Base-by-base conservation (phyloP, 345 rosid species). In the Melaleuca quinquenervia region DNA sequence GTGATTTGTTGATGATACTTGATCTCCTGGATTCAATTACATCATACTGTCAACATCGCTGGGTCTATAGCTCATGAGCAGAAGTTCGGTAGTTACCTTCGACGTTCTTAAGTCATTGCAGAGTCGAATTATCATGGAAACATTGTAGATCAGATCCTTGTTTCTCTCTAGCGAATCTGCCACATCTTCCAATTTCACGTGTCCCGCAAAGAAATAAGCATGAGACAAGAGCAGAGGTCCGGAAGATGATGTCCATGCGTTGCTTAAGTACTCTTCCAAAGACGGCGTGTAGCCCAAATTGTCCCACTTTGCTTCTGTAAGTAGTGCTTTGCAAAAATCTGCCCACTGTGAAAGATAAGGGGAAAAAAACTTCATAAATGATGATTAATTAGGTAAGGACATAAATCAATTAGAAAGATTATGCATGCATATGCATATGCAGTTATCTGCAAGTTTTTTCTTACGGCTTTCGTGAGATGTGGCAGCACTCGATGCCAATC, bases 261-360 rank as follows among this genome's bases (percentile, higher is more conserved):
- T 92, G 32, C 62, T 85, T 52, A 91, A 11, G 51, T 92, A 93
- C 88, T 91, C 93, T 53, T 90, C 56, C 83, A 93, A 58, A 6
- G 92, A 84, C 29, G 95, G 93, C 3, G 83, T 86, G 22, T 90
- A n/a, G n/a, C n/a, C n/a, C n/a, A n/a, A n/a, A n/a, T n/a, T n/a
- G n/a, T n/a, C n/a, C n/a, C n/a, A n/a, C n/a, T n/a, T n/a, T n/a
- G 94, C 92, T 89, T 92, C 96, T 86, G 86, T 86, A 3, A 90
- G 86, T 51, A 92, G 54, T 7, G 94, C 83, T 64, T 91, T 62
- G 85, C 94, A 94, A 56, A 91, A 91, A 26, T 90, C 93, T 84
- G 90, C 87, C 96, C 96, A 94, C 96, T 94, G 62, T 2, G 3
- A 64, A 32, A 64, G 18, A 18, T 8, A 64, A 32, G 3, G 2